phyloP scores from a whole-genome alignment of 202 grass and related monocot species.

The Schoenoplectus triqueter region DNA sequence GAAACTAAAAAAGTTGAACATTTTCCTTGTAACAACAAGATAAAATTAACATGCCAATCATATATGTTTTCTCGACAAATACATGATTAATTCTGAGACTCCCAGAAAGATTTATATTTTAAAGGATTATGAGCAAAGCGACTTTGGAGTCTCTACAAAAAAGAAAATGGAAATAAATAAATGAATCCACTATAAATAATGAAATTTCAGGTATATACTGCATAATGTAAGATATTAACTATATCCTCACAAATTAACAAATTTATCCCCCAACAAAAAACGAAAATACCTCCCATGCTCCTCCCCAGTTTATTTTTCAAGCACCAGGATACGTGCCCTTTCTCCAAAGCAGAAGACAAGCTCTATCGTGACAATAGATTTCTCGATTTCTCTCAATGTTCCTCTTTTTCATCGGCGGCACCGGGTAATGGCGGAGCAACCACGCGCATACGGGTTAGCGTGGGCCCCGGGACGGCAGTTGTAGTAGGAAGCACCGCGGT shows the following conservation, averaged over 20 bases:
- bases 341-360: not conserved
- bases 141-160: not conserved
- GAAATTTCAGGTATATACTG: slow-evolving; percentile 15
- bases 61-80: too few relatives aligned
- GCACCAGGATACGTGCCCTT: not conserved
- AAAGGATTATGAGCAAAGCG: not conserved
- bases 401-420: slow-evolving; percentile 53
- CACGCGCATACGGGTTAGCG: slow-evolving; percentile 72
- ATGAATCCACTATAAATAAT: slow-evolving; percentile 3
- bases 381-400: not conserved
- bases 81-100: too few relatives aligned
- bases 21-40: too few relatives aligned
- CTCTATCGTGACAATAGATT: not conserved
- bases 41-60: too few relatives aligned
- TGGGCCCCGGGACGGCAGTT: slow-evolving; percentile 58
- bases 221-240: not conserved
- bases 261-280: not conserved
- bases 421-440: slow-evolving; percentile 64
- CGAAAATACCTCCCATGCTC: not conserved
- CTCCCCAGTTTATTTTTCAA: not conserved
- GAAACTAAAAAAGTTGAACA: too few relatives aligned
- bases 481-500: slow-evolving; percentile 69
- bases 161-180: not conserved
- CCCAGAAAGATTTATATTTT: not conserved
- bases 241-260: slow-evolving; percentile 2